A percentile compares a stretch with the other conserved stretches of the same genome.
Evolutionary conservation across 768 basidiomycete species (phyloP).

Genomic region (Mycena pura): DNA sequence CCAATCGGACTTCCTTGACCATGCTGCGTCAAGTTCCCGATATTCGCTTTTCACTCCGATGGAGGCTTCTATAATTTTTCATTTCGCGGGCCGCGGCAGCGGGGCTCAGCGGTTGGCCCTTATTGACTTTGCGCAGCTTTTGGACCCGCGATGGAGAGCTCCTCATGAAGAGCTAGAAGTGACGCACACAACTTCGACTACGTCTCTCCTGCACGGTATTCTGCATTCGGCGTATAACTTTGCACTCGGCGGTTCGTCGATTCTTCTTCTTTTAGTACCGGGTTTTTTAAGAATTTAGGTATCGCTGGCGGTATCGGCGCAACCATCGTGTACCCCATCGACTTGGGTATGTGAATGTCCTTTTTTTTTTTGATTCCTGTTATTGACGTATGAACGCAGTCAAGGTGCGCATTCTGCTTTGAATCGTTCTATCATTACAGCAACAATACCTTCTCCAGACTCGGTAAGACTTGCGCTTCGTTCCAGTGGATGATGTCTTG

Average conservation of each 20-base stretch:
- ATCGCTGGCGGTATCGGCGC: constrained; percentile 94
- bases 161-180: constrained; percentile 62
- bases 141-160: constrained; percentile 89
- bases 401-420: constrained; percentile 60
- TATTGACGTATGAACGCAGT: constrained; percentile 50
- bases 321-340: constrained; percentile 97
- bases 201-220: constrained; percentile 61
- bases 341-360: constrained; percentile 68
- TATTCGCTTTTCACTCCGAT: constrained; percentile 97
- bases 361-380: background rate
- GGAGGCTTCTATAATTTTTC: constrained; percentile 98
- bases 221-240: constrained; percentile 86
- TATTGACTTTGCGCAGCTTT: constrained; percentile 89
- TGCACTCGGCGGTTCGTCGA: constrained; percentile 71
- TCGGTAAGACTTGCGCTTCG: constrained; percentile 48
- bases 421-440: constrained; percentile 1
- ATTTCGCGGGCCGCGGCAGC: constrained; percentile 89
- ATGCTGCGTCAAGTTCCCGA: constrained; percentile 84
- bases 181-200: constrained; percentile 34
- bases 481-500: background rate
- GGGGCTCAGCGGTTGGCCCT: constrained; percentile 75
- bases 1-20: constrained; percentile 92
- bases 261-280: background rate
- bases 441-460: constrained; percentile 48
- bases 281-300: constrained; percentile 51